Conservation (phyloP, 495 filamentous ascomycete genomes). For the Tuber brumale region DNA sequence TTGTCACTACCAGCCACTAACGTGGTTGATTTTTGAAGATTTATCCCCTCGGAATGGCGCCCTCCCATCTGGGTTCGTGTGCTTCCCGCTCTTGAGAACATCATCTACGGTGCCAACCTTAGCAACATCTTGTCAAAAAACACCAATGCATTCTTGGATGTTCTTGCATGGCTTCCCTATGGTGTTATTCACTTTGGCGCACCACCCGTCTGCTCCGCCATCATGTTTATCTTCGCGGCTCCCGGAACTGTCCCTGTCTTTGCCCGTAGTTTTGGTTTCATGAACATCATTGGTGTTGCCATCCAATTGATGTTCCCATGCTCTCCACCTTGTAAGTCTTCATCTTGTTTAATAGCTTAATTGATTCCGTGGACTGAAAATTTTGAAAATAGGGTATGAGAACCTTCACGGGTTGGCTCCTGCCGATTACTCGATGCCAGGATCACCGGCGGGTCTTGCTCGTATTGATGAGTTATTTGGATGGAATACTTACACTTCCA, state of each 20-base stretch:
- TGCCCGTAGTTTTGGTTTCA: slow-evolving; percentile 80
- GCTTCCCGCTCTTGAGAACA: slow-evolving; percentile 91
- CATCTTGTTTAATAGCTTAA: not conserved
- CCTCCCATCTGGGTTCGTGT: slow-evolving; percentile 92
- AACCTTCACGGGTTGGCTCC: slow-evolving; percentile 79
- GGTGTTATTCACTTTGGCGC: slow-evolving; percentile 85
- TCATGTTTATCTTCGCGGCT: slow-evolving; percentile 83
- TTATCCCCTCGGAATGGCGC: slow-evolving; percentile 77
- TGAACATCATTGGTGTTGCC: slow-evolving; percentile 77
- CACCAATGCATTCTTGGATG: slow-evolving; percentile 71
- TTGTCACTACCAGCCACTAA: slow-evolving; percentile 17
- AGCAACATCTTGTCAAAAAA: slow-evolving; percentile 92
- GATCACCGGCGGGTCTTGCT: slow-evolving; percentile 79
- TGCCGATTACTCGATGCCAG: slow-evolving; percentile 83
- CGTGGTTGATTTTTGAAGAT: slow-evolving; percentile 49
- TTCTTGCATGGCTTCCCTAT: slow-evolving; percentile 91
- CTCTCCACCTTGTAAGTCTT: slow-evolving; percentile 66
- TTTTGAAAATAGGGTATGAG: slow-evolving; percentile 58
- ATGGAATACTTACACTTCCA: slow-evolving; percentile 83
- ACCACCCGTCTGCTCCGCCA: slow-evolving; percentile 64
- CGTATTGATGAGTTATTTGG: slow-evolving; percentile 82
- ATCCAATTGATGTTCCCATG: slow-evolving; percentile 88
- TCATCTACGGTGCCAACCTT: slow-evolving; percentile 90
- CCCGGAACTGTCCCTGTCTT: slow-evolving; percentile 82
- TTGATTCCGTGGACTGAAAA: not conserved